These are phyloP conservation scores for Pyrrhoderma lamaoense DNA, from an alignment of 1,284 basidiomycete species.

Conservation along the genomic window DNA sequence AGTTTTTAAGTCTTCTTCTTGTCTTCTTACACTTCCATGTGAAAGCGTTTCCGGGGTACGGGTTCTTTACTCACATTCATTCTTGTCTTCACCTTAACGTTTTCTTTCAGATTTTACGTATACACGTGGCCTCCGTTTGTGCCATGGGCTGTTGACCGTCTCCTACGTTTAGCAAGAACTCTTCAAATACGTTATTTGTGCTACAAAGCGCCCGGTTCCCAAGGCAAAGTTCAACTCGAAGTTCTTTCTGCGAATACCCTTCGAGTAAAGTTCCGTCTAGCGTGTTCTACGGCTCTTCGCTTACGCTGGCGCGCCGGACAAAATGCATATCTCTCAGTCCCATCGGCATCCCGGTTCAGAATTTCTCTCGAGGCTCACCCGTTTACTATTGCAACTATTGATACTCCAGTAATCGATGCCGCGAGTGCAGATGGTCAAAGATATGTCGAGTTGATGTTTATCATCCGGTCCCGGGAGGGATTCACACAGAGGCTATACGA, in stretches of 20 bases:
- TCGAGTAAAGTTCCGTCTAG: conserved; percentile 29
- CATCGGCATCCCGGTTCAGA: conserved; percentile 25
- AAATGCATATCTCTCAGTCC: conserved; percentile 35
- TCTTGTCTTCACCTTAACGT: conserved; percentile 18
- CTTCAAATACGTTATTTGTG: conserved; percentile 30
- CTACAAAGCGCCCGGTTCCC: too few relatives aligned
- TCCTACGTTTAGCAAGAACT: too few relatives aligned
- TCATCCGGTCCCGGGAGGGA: conserved; percentile 34
- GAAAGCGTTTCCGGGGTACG: not conserved
- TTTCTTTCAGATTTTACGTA: not conserved
- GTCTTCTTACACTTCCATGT: conserved; percentile 22
- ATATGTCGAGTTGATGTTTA: conserved; percentile 22
- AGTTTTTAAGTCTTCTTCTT: conserved; percentile 27
- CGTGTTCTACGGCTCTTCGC: conserved; percentile 20
- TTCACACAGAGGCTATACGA: conserved; percentile 29
- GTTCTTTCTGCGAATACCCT: conserved; percentile 30
- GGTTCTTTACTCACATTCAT: not conserved
- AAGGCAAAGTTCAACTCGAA: too few relatives aligned
- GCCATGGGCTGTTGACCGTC: not conserved
- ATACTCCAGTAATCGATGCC: conserved; percentile 20
- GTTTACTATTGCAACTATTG: conserved; percentile 36
- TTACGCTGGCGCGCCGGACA: conserved; percentile 38
- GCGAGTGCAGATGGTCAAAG: conserved; percentile 8
- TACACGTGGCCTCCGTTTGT: conserved; percentile 21
- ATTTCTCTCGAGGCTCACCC: conserved; percentile 37